Evolutionary conservation across 2,329 filamentous ascomycete genomes (phyloP), one percentile per base, ranked within the genome.

Genomic region (Stagonosporopsis vannaccii): DNA sequence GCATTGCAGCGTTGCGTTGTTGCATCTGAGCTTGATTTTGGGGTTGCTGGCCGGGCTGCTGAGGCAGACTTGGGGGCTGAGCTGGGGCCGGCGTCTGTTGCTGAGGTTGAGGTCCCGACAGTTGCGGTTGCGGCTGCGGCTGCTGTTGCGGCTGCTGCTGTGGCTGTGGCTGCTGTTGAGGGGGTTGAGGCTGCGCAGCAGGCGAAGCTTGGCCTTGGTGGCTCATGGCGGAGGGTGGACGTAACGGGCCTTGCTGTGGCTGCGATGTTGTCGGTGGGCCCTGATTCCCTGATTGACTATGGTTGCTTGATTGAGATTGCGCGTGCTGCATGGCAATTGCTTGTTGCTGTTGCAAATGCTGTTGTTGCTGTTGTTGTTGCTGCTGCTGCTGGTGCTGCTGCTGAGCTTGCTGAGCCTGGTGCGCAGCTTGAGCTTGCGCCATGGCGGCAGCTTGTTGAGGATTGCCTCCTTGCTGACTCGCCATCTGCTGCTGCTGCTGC

Each of bases 261-360:
- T 75, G 73, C 19, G 68, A 68, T 25, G 70, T 70, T 28, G 68
- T 64, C n/a, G 71, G 72, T 8, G 72, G 73, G 15, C 71, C 75
- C 51, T 74, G 77, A 6, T 75, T 74, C 2, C 75, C 76, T 11
- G 75, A 67, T 59, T 80, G 79, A 28, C 80, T 78, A 47, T 77
- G 78, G 53, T 82, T 81, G 57, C 80, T 82, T 48, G 77, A 75
- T 65, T 82, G 80, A 0, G 79, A 81, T 30, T 77, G 75, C 1
- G 73, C 80, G 52, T 82, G 80, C 58, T 81, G 79, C 80, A 82
- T 78, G 2, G 74, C 73, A 50, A 76, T 73, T 17, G 76, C 70
- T 54, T 79, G 78, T 75, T 57, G 54, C 23, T 77, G 77, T 39
- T 61, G 79, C 42, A 78, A 74, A 63, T 79, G 78, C 56, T 79